Conservation (phyloP, 1,284 basidiomycete species). For the Flammula alnicola region DNA sequence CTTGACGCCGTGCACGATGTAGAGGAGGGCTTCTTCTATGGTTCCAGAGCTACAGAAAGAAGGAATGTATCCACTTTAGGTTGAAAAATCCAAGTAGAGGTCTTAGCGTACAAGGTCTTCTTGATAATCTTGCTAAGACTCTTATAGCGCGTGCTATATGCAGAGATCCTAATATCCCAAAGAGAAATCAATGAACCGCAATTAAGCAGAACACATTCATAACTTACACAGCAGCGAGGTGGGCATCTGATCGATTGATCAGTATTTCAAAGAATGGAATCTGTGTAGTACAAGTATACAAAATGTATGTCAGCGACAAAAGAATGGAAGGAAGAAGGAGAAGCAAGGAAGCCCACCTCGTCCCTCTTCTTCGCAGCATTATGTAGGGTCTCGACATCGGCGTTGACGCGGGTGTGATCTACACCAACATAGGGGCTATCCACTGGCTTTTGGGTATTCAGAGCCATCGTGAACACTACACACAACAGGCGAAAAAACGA, state of each 20-base stretch:
- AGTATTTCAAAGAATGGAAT: constrained; percentile 41
- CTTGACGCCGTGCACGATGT: constrained; percentile 45
- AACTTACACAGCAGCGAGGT: constrained; percentile 41
- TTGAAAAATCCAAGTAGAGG: constrained; percentile 2
- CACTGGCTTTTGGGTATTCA: constrained; percentile 36
- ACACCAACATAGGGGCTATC: constrained; percentile 29
- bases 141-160: constrained; percentile 38
- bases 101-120: constrained; percentile 41
- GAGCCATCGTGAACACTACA: constrained; percentile 43
- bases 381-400: constrained; percentile 40
- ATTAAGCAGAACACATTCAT: neutral
- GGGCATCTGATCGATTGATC: constrained; percentile 40
- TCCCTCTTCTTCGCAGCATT: constrained; percentile 40
- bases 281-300: no score
- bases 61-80: neutral
- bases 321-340: neutral
- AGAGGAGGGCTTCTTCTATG: constrained; percentile 37
- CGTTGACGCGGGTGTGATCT: constrained; percentile 31
- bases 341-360: constrained; percentile 29
- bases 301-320: no score
- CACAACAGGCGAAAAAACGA: neutral
- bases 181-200: neutral
- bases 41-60: constrained; percentile 36
- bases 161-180: constrained; percentile 26
- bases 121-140: constrained; percentile 44